Evolutionary conservation across 805 yeast species (phyloP).

Genomic region (Wickerhamomyces xylosicus): DNA sequence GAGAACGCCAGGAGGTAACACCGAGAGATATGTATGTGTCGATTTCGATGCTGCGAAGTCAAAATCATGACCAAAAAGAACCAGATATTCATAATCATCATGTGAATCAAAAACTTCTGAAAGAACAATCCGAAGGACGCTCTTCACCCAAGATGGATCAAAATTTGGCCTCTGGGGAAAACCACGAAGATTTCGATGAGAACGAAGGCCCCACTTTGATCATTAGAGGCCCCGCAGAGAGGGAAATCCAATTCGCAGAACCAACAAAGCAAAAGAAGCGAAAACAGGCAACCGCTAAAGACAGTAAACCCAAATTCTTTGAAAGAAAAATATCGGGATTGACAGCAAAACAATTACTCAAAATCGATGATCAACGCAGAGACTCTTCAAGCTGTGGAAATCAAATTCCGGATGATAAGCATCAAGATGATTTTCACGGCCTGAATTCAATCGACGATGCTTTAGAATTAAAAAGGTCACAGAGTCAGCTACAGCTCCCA

Average conservation of each 20-base stretch:
- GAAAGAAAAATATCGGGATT: slow-evolving; percentile 10
- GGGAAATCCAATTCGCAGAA: slow-evolving; percentile 26
- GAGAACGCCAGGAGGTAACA: slow-evolving; percentile 35
- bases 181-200: slow-evolving; percentile 26
- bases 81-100: background rate
- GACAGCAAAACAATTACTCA: slow-evolving; percentile 12
- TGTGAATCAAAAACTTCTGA: no score
- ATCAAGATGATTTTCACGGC: no score
- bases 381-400: no score
- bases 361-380: background rate
- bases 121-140: no score
- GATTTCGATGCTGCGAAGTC: slow-evolving; percentile 65
- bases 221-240: slow-evolving; percentile 69
- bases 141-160: background rate
- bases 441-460: no score
- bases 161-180: background rate
- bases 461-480: no score
- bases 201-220: slow-evolving; percentile 73
- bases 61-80: slow-evolving; percentile 25
- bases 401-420: no score
- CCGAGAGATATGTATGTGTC: slow-evolving; percentile 83
- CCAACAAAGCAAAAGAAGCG: background rate
- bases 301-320: slow-evolving; percentile 7
- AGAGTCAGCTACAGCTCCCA: no score
- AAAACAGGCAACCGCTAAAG: slow-evolving; percentile 8